Evolutionary conservation across 495 filamentous ascomycete genomes (phyloP).

Genomic region (Annulohypoxylon bovei): DNA sequence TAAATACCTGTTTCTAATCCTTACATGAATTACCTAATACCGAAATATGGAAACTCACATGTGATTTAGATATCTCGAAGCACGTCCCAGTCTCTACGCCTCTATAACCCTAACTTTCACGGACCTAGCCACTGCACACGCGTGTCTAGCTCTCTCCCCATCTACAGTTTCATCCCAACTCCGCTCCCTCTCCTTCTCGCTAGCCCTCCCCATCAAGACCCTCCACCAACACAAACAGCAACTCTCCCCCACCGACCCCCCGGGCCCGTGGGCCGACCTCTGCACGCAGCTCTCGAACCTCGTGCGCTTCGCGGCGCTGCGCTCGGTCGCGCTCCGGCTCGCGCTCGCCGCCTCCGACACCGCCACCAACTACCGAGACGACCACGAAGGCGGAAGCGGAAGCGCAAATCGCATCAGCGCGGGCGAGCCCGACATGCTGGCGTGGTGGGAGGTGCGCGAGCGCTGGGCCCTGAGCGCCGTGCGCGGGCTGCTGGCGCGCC

Average conservation of each 20-base stretch:
- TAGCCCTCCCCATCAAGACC: slow-evolving; percentile 2
- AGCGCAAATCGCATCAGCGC: neutral
- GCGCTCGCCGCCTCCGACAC: neutral
- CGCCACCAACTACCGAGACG: neutral
- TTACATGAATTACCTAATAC: neutral
- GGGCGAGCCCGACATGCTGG: neutral
- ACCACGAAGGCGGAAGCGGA: neutral
- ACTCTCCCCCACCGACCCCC: neutral
- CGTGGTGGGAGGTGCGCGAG: slow-evolving; percentile 17
- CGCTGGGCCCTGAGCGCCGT: slow-evolving; percentile 14
- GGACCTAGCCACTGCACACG: slow-evolving; percentile 27
- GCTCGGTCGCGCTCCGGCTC: slow-evolving; percentile 1
- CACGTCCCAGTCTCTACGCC: slow-evolving; percentile 35
- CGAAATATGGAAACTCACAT: slow-evolving; percentile 7
- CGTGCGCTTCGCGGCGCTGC: slow-evolving; percentile 2
- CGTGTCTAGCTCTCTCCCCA: slow-evolving; percentile 2
- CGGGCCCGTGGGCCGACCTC: neutral
- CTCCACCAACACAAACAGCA: slow-evolving; percentile 4
- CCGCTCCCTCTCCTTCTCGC: neutral
- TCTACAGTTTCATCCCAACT: neutral
- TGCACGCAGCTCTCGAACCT: slow-evolving; percentile 13
- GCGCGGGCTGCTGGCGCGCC: neutral
- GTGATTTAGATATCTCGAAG: slow-evolving; percentile 41
- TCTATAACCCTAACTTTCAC: slow-evolving; percentile 45
- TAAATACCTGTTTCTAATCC: neutral